Evolutionary conservation across 768 basidiomycete species (phyloP).

Genomic region (Crassisporium funariophilum): DNA sequence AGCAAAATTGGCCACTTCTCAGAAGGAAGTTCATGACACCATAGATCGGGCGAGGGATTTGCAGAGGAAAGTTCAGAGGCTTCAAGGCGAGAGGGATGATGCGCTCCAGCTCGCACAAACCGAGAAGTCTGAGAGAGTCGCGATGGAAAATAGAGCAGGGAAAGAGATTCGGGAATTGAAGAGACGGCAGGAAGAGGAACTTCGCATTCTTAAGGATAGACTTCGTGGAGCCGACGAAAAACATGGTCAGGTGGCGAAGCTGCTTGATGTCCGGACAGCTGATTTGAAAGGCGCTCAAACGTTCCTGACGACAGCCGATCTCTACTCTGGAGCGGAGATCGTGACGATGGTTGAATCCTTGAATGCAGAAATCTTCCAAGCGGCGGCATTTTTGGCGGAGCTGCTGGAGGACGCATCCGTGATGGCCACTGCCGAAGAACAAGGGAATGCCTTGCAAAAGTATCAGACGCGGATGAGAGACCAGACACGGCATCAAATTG

Average conservation of each 20-base stretch:
- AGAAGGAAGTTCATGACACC: not conserved
- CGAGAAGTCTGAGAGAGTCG: not conserved
- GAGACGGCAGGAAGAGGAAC: conserved; percentile 11
- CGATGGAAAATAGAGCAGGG: not conserved
- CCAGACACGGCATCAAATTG: conserved; percentile 7
- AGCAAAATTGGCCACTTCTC: not conserved
- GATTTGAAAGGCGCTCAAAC: conserved; percentile 45
- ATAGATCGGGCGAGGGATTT: not conserved
- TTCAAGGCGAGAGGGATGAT: conserved; percentile 8
- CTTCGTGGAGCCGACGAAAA: conserved; percentile 21
- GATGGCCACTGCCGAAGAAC: conserved; percentile 6
- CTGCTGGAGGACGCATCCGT: conserved; percentile 13
- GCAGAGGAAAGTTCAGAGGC: not conserved
- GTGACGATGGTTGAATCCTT: conserved; percentile 38
- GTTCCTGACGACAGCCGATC: conserved; percentile 46
- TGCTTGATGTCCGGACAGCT: conserved; percentile 32
- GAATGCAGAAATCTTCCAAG: conserved; percentile 52
- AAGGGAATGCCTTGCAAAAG: not conserved
- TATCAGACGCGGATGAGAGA: not conserved
- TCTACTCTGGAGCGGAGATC: conserved; percentile 46
- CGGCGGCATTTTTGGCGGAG: conserved; percentile 46
- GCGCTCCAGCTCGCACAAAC: not conserved
- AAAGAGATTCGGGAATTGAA: conserved; percentile 4
- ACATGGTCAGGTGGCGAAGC: conserved; percentile 15
- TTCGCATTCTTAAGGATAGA: conserved; percentile 8